Base-by-base conservation (phyloP, 163 green algal species). In the Scenedesmus sp. region DNA sequence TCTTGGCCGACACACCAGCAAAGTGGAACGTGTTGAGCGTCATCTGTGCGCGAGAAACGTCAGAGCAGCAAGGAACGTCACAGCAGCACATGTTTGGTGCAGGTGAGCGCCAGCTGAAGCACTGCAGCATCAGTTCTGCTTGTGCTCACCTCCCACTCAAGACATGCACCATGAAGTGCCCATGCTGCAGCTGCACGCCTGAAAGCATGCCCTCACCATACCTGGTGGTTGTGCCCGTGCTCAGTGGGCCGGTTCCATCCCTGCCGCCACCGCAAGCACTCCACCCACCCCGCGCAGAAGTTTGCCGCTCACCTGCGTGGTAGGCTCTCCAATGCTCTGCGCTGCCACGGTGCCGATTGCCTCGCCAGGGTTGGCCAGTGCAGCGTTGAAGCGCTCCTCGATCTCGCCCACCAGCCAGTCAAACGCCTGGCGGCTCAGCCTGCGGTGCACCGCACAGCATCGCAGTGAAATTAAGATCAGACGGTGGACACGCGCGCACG, bases 1-100 rank as follows among this genome's bases (percentile, higher is more conserved):
- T 99, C 96, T 99, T 99, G 78, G 97, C 98, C 16, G 96, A 98
- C 91, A 99, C 98, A 92, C 98, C 98, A 24, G 98, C 98, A 95
- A 98, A 99, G 93, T 99, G 98, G 95, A 99, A 99, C n/a, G 98
- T 99, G 96, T 99, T 99, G 70, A 99, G 96, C 72, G 98, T 99
- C 98, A 99, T 99, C 97, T 99, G 98, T 49, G 94, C 94, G 59
- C 22, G 33, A 20, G 76, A 40, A 73, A 24, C 24, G 15, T 24
- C 15, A 26, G 30, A 43, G 30, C n/a, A 30, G 30, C 49, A 86
- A 5, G 30, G 16, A n/a, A 46, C 4, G 72, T 6, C 20, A 81
- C 22, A 83, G 0, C 20, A 33, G 37, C 16, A 78, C 18, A 78
- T 78, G 65, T 10, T 13, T 2, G 26, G 3, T 42, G 65, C 1